These are phyloP conservation scores for Tieghemostelium lacteum DNA, from an alignment of 78 protist genomes.

Conservation along the genomic window DNA sequence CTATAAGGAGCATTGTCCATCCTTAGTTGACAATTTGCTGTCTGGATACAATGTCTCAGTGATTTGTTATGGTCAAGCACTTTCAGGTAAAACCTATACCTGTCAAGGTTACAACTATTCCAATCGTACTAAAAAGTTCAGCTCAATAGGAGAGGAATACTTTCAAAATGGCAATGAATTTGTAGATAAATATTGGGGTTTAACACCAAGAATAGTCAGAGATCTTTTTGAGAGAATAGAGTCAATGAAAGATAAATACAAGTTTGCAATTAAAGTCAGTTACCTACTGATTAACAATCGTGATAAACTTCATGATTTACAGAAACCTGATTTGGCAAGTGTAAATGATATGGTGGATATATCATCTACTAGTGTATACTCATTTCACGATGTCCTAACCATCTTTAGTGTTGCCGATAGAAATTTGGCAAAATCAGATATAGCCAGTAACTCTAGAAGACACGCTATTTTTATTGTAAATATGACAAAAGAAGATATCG, in stretches of 20 bases:
- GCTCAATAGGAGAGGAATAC: background rate
- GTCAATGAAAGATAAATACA: background rate
- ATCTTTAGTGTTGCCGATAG: background rate
- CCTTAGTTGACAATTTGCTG: slow-evolving; percentile 24
- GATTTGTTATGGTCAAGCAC: slow-evolving; percentile 76
- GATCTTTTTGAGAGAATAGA: background rate
- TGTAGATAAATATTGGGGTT: slow-evolving; percentile 33
- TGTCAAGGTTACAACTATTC: slow-evolving; percentile 6
- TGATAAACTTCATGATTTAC: slow-evolving; percentile 28
- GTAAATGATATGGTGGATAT: slow-evolving; percentile 8
- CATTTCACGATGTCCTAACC: background rate
- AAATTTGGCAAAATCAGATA: background rate
- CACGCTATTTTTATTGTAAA: slow-evolving; percentile 65
- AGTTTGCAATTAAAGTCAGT: slow-evolving; percentile 7
- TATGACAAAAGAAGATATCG: slow-evolving; percentile 49
- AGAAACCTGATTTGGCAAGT: background rate
- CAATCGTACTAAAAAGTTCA: background rate
- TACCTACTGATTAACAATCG: slow-evolving; percentile 21
- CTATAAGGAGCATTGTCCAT: slow-evolving; percentile 18
- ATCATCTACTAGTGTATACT: background rate
- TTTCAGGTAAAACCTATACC: slow-evolving; percentile 82
- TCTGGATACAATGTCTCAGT: slow-evolving; percentile 71
- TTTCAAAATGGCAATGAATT: background rate
- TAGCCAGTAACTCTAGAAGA: slow-evolving; percentile 35
- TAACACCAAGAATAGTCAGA: slow-evolving; percentile 37